A percentile compares a stretch with the other conserved stretches of the same genome.
Evolutionary conservation across 768 basidiomycete species (phyloP).

Genomic region (Termitomyces titanicus): DNA sequence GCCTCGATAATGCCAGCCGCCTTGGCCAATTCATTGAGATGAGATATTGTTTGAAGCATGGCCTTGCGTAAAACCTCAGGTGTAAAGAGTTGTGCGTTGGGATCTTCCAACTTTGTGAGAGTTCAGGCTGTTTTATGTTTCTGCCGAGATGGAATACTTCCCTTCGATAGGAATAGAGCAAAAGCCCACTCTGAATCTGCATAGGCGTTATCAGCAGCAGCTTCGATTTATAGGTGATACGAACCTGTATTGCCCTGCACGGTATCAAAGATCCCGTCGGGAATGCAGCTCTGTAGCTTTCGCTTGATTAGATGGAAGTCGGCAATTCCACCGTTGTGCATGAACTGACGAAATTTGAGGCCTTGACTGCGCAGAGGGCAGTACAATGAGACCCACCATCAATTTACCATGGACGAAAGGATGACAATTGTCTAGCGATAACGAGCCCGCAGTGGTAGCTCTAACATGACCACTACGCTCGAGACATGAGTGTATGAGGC

Average conservation of each 20-base stretch:
- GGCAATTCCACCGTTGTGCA: constrained; percentile 96
- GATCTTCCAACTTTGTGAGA: constrained; percentile 64
- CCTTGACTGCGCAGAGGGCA: not conserved
- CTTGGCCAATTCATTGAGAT: constrained; percentile 73
- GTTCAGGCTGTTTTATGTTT: constrained; percentile 4
- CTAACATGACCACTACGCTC: constrained; percentile 77
- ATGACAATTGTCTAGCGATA: constrained; percentile 94
- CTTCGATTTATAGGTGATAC: constrained; percentile 8
- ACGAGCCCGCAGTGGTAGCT: constrained; percentile 86
- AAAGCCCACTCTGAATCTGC: constrained; percentile 98
- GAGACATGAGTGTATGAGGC: not conserved
- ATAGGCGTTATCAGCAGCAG: not conserved
- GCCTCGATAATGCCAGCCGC: constrained; percentile 75
- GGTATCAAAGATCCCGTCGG: constrained; percentile 81
- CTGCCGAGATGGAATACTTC: constrained; percentile 13
- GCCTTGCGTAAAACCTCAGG: constrained; percentile 71
- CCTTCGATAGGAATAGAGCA: constrained; percentile 85
- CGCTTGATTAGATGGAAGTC: constrained; percentile 82
- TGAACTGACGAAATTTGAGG: constrained; percentile 55
- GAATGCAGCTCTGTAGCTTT: constrained; percentile 65
- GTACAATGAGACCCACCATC: constrained; percentile 56
- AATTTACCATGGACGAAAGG: constrained; percentile 90
- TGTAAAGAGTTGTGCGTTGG: constrained; percentile 72
- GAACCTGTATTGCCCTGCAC: constrained; percentile 92
- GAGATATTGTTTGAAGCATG: constrained; percentile 84